A percentile compares a stretch with the other conserved stretches of the same genome.
phyloP scores from a whole-genome alignment of 2,329 filamentous ascomycete genomes.

The Colletotrichum tabaci region DNA sequence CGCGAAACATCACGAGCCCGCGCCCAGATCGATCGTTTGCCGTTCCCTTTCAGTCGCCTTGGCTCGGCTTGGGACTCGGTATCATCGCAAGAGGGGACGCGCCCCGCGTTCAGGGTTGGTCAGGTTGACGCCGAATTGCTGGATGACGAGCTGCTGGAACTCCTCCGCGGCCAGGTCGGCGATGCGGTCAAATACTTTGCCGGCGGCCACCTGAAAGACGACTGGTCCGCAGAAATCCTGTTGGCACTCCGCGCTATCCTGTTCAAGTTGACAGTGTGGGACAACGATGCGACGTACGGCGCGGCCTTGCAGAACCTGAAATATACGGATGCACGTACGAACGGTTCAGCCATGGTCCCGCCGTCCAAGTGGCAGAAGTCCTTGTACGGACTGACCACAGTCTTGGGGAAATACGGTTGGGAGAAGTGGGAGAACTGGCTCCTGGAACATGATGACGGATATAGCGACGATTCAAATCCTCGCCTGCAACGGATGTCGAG shows the following conservation, averaged over 20 bases:
- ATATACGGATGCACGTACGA: slow-evolving; percentile 85
- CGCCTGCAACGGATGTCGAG: slow-evolving; percentile 72
- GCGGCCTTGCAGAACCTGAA: slow-evolving; percentile 92
- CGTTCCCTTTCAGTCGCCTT: slow-evolving; percentile 74
- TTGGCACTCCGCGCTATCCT: slow-evolving; percentile 82
- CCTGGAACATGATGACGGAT: slow-evolving; percentile 81
- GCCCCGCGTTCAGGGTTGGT: slow-evolving; percentile 91
- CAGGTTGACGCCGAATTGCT: slow-evolving; percentile 96
- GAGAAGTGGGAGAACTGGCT: slow-evolving; percentile 92
- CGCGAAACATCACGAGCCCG: slow-evolving; percentile 69
- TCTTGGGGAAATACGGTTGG: slow-evolving; percentile 92
- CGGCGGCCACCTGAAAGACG: slow-evolving; percentile 81
- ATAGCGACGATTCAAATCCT: slow-evolving; percentile 72
- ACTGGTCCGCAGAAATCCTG: slow-evolving; percentile 89
- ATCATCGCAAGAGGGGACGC: slow-evolving; percentile 81
- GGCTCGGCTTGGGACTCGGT: slow-evolving; percentile 78
- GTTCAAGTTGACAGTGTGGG: slow-evolving; percentile 97
- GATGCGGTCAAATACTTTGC: slow-evolving; percentile 92
- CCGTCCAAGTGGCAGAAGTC: slow-evolving; percentile 89
- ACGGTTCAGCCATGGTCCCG: slow-evolving; percentile 73
- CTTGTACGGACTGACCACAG: slow-evolving; percentile 86
- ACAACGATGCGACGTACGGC: slow-evolving; percentile 95
- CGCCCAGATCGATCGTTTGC: slow-evolving; percentile 70
- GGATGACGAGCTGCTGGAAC: slow-evolving; percentile 90
- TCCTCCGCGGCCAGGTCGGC: slow-evolving; percentile 87